Evolutionary conservation across 352 stramenopile genomes (phyloP), one percentile per base, ranked within the genome.

Genomic region (Hyaloperonospora arabidopsidis): DNA sequence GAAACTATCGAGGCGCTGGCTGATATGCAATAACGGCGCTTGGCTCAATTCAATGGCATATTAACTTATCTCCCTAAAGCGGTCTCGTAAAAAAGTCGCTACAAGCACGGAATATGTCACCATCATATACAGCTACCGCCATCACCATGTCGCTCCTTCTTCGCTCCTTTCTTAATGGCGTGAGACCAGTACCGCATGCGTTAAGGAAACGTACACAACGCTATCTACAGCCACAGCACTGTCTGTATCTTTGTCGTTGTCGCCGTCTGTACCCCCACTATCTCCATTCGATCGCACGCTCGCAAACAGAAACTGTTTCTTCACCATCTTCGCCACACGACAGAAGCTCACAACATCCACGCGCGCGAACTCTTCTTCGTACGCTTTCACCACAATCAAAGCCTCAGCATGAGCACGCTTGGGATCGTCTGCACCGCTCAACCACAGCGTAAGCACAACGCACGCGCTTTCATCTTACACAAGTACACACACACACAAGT

Each of bases 21-120:
- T 25, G 71, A 83, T 48, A 84, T 95, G 72, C 82, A 15, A 51
- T 79, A 0, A 84, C 69, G 5, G 51, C 72, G 15, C 62, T 97
- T 38, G 61, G 67, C 1, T 80, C 75, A 2, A 66, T 96, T 40
- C 81, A 97, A 53, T 59, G 96, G 15, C 95, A 81, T 49, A 81
- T 79, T 40, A 97, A 96, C 54, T 45, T 63, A 28, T 55, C 96
- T 0, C 77, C 38, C 2, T 81, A 89, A 59, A 55, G 56, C 3
- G 79, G 93, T 44, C n/a, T n/a, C n/a, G n/a, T n/a, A 79, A 64
- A 15, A 71, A 79, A 17, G 45, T 70, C 38, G 38, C 38, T 22
- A 44, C n/a, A 44, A 44, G 38, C 6, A 5, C 11, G 19, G 15
- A 21, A 44, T 8, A 7, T 22, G n/a, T 44, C 38, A 44, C 5